A percentile compares a stretch with the other conserved stretches of the same genome.
Conservation (phyloP, 257 asterid genomes). For the Przewalskia tangutica region DNA sequence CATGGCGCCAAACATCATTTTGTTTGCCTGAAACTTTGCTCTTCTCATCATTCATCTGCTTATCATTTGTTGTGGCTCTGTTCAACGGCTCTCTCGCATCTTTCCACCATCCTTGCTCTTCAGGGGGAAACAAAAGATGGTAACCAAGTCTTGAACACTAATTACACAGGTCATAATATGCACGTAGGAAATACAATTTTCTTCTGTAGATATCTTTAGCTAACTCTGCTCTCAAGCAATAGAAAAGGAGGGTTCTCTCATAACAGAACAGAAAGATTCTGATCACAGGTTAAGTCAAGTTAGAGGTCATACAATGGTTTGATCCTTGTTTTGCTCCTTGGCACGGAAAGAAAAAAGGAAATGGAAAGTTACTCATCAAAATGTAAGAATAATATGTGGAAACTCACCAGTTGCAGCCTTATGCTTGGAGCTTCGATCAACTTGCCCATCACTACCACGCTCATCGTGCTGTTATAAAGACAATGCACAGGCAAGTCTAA, state of each 20-base stretch:
- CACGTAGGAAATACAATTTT: not conserved
- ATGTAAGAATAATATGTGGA: not conserved
- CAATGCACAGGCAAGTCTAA: conserved; percentile 79
- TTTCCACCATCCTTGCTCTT: conserved; percentile 74
- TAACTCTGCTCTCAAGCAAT: not conserved
- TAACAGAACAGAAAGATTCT: not conserved
- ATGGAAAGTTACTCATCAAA: not conserved
- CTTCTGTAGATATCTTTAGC: not conserved
- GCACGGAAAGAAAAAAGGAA: not conserved
- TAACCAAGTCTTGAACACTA: not conserved
- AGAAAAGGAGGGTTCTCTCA: not conserved
- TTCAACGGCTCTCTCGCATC: conserved; percentile 40
- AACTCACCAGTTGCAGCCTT: conserved; percentile 47
- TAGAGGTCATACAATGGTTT: not conserved
- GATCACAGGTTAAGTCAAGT: not conserved
- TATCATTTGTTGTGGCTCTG: conserved; percentile 24
- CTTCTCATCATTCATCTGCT: conserved; percentile 33
- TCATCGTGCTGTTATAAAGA: conserved; percentile 90
- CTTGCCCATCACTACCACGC: conserved; percentile 61
- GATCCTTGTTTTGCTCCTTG: not conserved
- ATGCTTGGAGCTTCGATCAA: conserved; percentile 48
- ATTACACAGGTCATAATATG: not conserved
- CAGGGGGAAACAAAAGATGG: conserved; percentile 7
- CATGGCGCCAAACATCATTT: conserved; percentile 54
- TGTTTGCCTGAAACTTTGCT: conserved; percentile 33